Base-by-base conservation (phyloP, 1,139 yeast genomes). In the Scheffersomyces segobiensis region DNA sequence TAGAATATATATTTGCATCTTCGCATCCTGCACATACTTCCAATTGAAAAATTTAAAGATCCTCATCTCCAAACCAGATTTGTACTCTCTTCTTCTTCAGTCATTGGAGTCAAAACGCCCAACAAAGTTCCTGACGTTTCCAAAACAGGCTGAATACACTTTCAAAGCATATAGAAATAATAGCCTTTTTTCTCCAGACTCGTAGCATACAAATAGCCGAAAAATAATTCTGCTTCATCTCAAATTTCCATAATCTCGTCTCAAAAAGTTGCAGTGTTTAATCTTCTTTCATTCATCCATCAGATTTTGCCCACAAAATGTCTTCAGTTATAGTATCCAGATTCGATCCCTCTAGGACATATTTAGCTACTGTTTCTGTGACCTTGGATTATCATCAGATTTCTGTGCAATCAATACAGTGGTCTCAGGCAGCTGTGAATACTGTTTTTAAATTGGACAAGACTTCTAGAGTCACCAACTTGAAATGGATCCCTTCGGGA, bases 341-440 rank as follows among this genome's bases (percentile, higher is more conserved):
- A 55, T 87, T 85, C 70, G 90, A 87, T 72, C 80, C 86, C 14
- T 71, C 83, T 0, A 87, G 88, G 24, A 78, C 82, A 53, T 81
- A 81, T 66, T 81, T 87, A 65, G 96, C 96, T 20, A 83, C 87
- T 54, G 93, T 87, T 0, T 76, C 86, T 26, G 84, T 87, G 50
- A 88, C 93, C 3, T 80, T 93, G 61, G 97, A 92, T 69, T 80
- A 87, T 10, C 95, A 91, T 68, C 87, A 87, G 65, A 76, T 93
- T 53, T 82, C 88, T 62, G 90, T 91, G 3, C 88, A 84, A 65
- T 81, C 90, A 7, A 74, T 85, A 7, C 67, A 69, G 57, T 64
- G 74, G 39, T 69, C 81, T 8, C 78, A 75, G 54, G 65, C 80
- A 17, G 66, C 79, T 22, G 73, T 80, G 52, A 70, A 80, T 60